Evolutionary conservation across 176 grass and related monocot genomes (phyloP).

Genomic region (Eragrostis nindensis): DNA sequence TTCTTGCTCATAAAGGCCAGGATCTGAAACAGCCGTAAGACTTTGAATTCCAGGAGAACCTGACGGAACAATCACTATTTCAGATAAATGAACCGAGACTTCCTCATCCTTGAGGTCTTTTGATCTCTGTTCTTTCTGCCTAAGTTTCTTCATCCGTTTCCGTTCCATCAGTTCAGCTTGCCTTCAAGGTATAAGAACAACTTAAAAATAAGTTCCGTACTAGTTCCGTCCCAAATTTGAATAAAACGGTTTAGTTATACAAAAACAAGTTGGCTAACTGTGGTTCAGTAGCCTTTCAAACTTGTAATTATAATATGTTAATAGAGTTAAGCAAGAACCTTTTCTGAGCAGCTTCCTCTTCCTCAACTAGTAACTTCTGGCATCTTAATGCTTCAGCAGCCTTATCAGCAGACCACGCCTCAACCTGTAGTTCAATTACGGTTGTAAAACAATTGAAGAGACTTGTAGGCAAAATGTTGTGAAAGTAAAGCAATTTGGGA

Average conservation of each 20-base stretch:
- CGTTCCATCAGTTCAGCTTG: conserved; percentile 70
- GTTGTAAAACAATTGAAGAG: neutral
- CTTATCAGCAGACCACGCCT: conserved; percentile 86
- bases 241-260: neutral
- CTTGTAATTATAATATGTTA: conserved; percentile 19
- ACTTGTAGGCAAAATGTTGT: neutral
- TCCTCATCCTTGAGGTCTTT: conserved; percentile 56
- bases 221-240: conserved; percentile 12
- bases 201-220: conserved; percentile 13
- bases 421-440: conserved; percentile 55
- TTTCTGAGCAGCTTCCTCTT: conserved; percentile 98
- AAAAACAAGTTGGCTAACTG: conserved; percentile 4
- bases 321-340: conserved; percentile 48
- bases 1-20: conserved; percentile 37
- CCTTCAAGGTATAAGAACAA: conserved; percentile 45
- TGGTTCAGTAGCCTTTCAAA: conserved; percentile 10
- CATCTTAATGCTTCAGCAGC: conserved; percentile 83
- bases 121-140: conserved; percentile 76
- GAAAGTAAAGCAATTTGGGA: neutral
- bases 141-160: conserved; percentile 87
- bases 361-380: conserved; percentile 87
- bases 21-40: conserved; percentile 48
- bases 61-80: conserved; percentile 25
- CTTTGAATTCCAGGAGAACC: conserved; percentile 40
- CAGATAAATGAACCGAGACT: conserved; percentile 3